phyloP scores from a whole-genome alignment of 495 filamentous ascomycete genomes.

The Saxispiralis lemnorum region DNA sequence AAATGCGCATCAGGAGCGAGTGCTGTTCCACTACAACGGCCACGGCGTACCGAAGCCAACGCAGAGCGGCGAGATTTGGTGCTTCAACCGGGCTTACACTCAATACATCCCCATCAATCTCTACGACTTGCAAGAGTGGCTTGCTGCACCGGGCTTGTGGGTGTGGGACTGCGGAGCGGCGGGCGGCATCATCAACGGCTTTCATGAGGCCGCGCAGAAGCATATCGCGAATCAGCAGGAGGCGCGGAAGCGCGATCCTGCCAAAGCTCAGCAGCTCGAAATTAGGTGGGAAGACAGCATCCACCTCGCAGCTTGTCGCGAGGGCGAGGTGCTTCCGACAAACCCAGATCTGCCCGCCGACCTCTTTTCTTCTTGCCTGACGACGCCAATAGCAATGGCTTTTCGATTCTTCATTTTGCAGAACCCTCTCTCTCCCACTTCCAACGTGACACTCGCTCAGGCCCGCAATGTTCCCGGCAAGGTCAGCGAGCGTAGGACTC shows the following conservation, averaged over 20 bases:
- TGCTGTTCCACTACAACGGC: conserved; percentile 95
- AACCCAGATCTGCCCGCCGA: conserved; percentile 89
- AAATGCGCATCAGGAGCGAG: conserved; percentile 86
- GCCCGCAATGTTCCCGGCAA: conserved; percentile 68
- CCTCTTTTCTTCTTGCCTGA: conserved; percentile 89
- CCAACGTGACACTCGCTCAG: conserved; percentile 55
- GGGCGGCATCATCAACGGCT: conserved; percentile 86
- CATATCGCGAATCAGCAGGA: conserved; percentile 76
- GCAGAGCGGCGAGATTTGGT: conserved; percentile 93
- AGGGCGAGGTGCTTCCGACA: conserved; percentile 85
- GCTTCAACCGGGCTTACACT: conserved; percentile 96
- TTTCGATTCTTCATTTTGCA: conserved; percentile 86
- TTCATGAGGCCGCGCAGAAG: conserved; percentile 82
- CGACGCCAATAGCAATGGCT: conserved; percentile 92
- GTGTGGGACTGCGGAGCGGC: conserved; percentile 96
- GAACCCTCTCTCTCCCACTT: conserved; percentile 52
- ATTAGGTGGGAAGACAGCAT: conserved; percentile 64
- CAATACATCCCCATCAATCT: conserved; percentile 96
- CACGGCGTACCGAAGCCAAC: conserved; percentile 97
- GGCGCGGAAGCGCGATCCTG: conserved; percentile 50
- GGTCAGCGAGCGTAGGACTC: conserved; percentile 82
- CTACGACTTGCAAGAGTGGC: conserved; percentile 90
- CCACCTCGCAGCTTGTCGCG: conserved; percentile 78
- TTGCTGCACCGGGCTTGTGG: conserved; percentile 85
- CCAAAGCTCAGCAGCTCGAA: conserved; percentile 34